Conservation (phyloP, 208 protist species). For the Lotmaria passim region DNA sequence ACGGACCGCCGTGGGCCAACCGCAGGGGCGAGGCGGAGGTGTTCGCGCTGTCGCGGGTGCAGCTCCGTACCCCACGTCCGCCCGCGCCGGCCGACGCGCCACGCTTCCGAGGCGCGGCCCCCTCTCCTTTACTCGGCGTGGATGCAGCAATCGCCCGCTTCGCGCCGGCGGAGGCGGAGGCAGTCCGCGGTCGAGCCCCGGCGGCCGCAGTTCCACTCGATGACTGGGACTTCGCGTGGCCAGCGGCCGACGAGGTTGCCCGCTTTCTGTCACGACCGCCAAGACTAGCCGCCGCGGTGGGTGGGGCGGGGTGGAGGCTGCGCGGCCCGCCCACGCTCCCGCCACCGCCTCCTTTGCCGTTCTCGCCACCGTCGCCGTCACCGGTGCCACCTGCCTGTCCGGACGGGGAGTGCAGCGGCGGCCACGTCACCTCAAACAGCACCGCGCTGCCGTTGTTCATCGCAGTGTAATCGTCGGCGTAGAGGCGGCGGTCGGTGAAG, state of each 20-base stretch:
- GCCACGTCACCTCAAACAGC: constrained; percentile 30
- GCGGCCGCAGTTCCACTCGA: not conserved
- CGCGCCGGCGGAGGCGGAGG: constrained; percentile 7
- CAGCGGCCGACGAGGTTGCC: not conserved
- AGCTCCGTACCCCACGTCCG: not conserved
- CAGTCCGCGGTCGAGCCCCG: constrained; percentile 2
- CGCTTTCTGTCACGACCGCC: constrained; percentile 3
- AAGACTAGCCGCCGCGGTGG: not conserved
- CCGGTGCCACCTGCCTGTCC: not conserved
- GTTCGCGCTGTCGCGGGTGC: constrained; percentile 5
- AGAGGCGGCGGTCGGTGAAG: constrained; percentile 74
- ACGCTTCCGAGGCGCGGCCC: not conserved
- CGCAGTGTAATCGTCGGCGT: constrained; percentile 49
- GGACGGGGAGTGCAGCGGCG: constrained; percentile 12
- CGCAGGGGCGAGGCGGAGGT: not conserved
- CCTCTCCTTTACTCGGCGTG: not conserved
- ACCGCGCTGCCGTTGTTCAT: constrained; percentile 50
- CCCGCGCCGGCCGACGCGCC: constrained; percentile 1
- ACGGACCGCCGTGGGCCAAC: constrained; percentile 1
- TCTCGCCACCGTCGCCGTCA: not conserved
- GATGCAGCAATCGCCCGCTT: not conserved
- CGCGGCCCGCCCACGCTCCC: not conserved
- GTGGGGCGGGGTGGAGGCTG: not conserved
- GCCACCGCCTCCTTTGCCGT: not conserved
- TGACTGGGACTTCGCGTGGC: not conserved